Conservation (phyloP, 306 rosid species). For the Astragalus glycyphyllos region DNA sequence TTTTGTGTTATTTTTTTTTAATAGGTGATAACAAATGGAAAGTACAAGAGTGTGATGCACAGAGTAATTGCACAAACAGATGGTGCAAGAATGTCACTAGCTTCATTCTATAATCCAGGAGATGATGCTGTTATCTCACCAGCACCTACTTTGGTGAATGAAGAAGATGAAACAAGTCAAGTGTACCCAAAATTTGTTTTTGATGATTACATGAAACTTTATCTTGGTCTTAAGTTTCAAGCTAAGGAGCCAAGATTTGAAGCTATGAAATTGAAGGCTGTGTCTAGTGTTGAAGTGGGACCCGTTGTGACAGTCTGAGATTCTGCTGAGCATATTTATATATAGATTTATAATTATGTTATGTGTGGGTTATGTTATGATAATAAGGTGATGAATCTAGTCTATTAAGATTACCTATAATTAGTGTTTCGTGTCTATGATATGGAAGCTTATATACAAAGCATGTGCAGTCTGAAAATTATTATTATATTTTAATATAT, state of each 20-base stretch:
- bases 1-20: not conserved
- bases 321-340: constrained; percentile 34
- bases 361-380: constrained; percentile 33
- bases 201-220: constrained; percentile 96
- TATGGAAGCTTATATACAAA: constrained; percentile 29
- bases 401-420: constrained; percentile 5
- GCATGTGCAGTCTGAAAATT: constrained; percentile 36
- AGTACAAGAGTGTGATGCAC: constrained; percentile 89
- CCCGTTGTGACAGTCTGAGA: constrained; percentile 69
- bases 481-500: constrained; percentile 27
- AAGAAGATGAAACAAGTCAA: constrained; percentile 52
- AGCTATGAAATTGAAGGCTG: constrained; percentile 69
- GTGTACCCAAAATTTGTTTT: constrained; percentile 89
- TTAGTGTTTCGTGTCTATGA: constrained; percentile 31
- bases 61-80: constrained; percentile 77
- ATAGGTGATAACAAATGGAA: constrained; percentile 87
- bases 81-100: constrained; percentile 88
- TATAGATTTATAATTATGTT: not conserved
- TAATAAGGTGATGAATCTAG: constrained; percentile 7
- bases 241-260: constrained; percentile 98
- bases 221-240: constrained; percentile 81
- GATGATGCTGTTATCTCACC: constrained; percentile 85
- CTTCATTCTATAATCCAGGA: constrained; percentile 95
- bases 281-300: constrained; percentile 48
- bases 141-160: constrained; percentile 70